Evolutionary conservation across 2,329 filamentous ascomycete species (phyloP).

Genomic region (Sclerotinia borealis): DNA sequence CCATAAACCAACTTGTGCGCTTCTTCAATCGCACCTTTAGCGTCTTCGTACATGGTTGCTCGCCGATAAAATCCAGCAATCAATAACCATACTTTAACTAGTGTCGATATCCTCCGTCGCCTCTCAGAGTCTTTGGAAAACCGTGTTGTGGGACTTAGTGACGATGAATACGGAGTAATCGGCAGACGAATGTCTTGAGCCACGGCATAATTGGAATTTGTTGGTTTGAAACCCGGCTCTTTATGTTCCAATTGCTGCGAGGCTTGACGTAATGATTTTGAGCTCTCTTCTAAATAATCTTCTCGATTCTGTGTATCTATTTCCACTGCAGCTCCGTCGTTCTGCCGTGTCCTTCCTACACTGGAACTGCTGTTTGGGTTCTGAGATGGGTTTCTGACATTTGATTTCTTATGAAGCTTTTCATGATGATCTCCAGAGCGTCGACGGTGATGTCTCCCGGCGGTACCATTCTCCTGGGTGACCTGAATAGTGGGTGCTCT

Average conservation of each 20-base stretch:
- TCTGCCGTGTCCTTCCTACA: constrained; percentile 39
- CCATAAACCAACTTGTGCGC: constrained; percentile 68
- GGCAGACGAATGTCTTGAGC: constrained; percentile 22
- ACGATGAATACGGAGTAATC: constrained; percentile 17
- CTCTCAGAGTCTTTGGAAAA: constrained; percentile 50
- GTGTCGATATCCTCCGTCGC: constrained; percentile 44
- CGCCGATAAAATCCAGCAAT: constrained; percentile 84
- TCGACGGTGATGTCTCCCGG: constrained; percentile 31
- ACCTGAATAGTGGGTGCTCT: constrained; percentile 67
- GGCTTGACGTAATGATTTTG: constrained; percentile 21
- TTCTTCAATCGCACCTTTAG: constrained; percentile 72
- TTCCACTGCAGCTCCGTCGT: constrained; percentile 33
- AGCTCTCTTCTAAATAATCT: constrained; percentile 15
- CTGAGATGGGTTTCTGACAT: constrained; percentile 30
- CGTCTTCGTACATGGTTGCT: constrained; percentile 73
- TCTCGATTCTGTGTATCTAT: constrained; percentile 32
- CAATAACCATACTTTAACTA: constrained; percentile 83
- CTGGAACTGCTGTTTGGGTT: constrained; percentile 46
- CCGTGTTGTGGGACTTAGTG: constrained; percentile 30
- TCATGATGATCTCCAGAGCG: constrained; percentile 26
- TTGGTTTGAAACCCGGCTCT: constrained; percentile 19
- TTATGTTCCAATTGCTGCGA: constrained; percentile 27
- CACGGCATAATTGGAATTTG: constrained; percentile 8
- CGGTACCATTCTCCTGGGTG: constrained; percentile 54
- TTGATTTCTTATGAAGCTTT: constrained; percentile 34